Base-by-base conservation (phyloP, 169 alveolate species). In the Babesia sp. region DNA sequence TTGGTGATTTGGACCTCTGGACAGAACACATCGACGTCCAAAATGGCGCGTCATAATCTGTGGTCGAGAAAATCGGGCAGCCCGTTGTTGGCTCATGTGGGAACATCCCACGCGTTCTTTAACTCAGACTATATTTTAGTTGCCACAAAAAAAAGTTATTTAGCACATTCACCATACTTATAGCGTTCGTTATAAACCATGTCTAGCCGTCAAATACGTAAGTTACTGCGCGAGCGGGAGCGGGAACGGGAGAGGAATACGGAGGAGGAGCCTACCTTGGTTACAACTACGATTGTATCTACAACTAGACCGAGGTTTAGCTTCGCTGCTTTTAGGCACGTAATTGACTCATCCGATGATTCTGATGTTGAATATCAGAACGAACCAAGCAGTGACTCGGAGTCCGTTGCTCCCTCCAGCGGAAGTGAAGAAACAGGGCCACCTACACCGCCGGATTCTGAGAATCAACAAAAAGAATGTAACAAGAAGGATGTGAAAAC, bases 151-250 rank as follows among this genome's bases (percentile, higher is more conserved):
- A n/a, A n/a, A n/a, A n/a, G n/a, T n/a, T n/a, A n/a, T n/a, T n/a
- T n/a, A n/a, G n/a, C n/a, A n/a, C n/a, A n/a, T n/a, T n/a, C n/a
- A n/a, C n/a, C n/a, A n/a, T n/a, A n/a, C n/a, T n/a, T n/a, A n/a
- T n/a, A n/a, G n/a, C n/a, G n/a, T 75, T 5, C 39, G 41, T 29
- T 11, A 18, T n/a, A 58, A 7, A 64, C 46, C n/a, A 77, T 77
- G 86, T 77, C 86, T 22, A 46, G 69, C 22, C 8, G 86, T 24
- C 86, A 77, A 36, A 77, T 77, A 18, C 59, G 81, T 20, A 53
- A 69, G 42, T 69, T 77, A 50, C 50, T 26, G 66, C 70, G 63
- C 45, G 84, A 45, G 34, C 58, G 29, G 22, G 82, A 55, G 37
- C 12, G 14, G 68, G 24, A 18, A 37, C 31, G 20, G 53, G 69